Percentiles rank a stretch among this genome's conserved stretches.
phyloP scores from a whole-genome alignment of 1,284 basidiomycete species.

The Boletus holoroseus region DNA sequence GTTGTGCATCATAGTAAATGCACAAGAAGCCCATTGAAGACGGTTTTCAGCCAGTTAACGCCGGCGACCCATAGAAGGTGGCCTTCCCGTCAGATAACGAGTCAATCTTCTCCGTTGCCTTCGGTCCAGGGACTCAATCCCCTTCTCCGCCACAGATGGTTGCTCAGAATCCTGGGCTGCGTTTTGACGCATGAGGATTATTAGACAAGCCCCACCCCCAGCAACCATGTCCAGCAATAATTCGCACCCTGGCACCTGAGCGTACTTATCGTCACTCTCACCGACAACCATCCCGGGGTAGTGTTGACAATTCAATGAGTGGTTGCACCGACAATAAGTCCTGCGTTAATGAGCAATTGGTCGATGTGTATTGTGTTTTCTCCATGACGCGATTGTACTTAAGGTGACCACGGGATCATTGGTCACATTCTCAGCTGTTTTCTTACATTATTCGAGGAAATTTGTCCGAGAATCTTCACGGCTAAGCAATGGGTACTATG shows the following conservation, averaged over 20 bases:
- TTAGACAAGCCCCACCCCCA: too few relatives aligned
- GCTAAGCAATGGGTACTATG: conserved; percentile 7
- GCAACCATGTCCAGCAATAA: neutral
- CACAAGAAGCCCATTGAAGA: conserved; percentile 46
- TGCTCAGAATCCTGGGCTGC: conserved; percentile 39
- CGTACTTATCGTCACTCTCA: conserved; percentile 2
- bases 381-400: too few relatives aligned
- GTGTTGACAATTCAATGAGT: conserved; percentile 18
- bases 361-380: too few relatives aligned
- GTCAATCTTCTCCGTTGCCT: conserved; percentile 51
- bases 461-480: neutral
- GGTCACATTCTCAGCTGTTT: neutral
- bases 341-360: conserved; percentile 45
- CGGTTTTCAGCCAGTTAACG: conserved; percentile 39
- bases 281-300: conserved; percentile 13
- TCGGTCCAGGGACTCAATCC: conserved; percentile 39
- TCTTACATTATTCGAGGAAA: neutral
- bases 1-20: conserved; percentile 43
- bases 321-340: conserved; percentile 33
- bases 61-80: conserved; percentile 54
- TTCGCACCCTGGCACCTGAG: conserved; percentile 2
- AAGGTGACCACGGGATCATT: too few relatives aligned
- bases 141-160: conserved; percentile 42
- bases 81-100: conserved; percentile 54
- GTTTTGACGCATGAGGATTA: too few relatives aligned